Evolutionary conservation across 2,329 filamentous ascomycete genomes (phyloP), one percentile per base, ranked within the genome.

Genomic region (Arthrobotrys entomopaga): DNA sequence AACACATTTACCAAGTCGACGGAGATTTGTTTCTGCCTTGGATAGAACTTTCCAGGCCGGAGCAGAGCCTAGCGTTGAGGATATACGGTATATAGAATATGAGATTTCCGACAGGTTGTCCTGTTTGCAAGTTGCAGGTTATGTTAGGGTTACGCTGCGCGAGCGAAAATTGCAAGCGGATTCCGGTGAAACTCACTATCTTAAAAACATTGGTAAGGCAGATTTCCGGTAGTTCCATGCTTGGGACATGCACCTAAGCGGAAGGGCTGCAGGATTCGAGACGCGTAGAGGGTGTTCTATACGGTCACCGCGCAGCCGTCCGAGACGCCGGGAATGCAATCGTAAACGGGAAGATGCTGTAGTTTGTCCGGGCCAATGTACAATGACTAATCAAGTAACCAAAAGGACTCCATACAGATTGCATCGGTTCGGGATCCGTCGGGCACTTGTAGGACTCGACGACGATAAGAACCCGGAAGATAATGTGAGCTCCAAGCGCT

Each of bases 191-290:
- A 73, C 69, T 73, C 56, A 73, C 69, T 73, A 75, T 67, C 70
- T 75, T 75, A 58, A 67, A 75, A 69, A 75, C 70, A 64, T 75
- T 75, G 49, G 70, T 75, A 38, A 69, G 65, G 65, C 70, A 75
- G 70, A 53, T 69, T 75, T 75, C 70, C 65, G 65, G 70, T 60
- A 69, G 65, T 75, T 75, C 70, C 70, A 75, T 75, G 64, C 63
- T 75, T 67, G 58, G 64, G 58, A 67, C 63, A 75, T 67, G 65
- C 65, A 65, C 69, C 69, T 66, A 61, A 61, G 61, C 69, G 60
- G 69, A 65, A 73, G 50, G 56, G 61, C 42, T 54, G 65, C 16
- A 16, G 54, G 42, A 29, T 43, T 40, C 43, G 56, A 73, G 43
- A 61, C 69, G 69, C 69, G 69, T 73, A 56, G 53, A 52, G 34